phyloP scores from a whole-genome alignment of 768 basidiomycete species.

The Leccinum broughii region DNA sequence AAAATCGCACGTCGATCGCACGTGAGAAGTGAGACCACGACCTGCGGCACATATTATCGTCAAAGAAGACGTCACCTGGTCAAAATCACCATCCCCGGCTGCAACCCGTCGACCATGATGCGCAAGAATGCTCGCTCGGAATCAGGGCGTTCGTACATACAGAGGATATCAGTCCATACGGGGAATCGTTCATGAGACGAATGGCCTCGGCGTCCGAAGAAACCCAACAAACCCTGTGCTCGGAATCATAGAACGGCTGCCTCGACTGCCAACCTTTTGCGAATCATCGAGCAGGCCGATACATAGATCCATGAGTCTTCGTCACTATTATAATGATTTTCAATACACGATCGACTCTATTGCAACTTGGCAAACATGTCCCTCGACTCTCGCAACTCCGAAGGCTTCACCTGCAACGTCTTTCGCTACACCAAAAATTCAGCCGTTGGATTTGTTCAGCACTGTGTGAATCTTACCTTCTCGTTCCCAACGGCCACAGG shows the following conservation, averaged over 20 bases:
- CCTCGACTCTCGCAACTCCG: no score
- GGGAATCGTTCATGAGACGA: slow-evolving; percentile 94
- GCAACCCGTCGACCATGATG: slow-evolving; percentile 58
- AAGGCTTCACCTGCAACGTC: slow-evolving; percentile 68
- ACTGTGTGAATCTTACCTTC: no score
- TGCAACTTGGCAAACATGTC: slow-evolving; percentile 70
- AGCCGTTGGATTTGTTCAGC: no score
- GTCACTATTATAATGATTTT: no score
- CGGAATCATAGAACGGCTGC: not conserved
- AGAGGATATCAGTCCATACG: slow-evolving; percentile 93
- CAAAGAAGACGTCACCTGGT: no score
- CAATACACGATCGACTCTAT: slow-evolving; percentile 22
- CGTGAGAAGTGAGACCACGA: not conserved
- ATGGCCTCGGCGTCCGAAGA: slow-evolving; percentile 86
- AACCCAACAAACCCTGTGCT: slow-evolving; percentile 46
- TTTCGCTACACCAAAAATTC: slow-evolving; percentile 11
- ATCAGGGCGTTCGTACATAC: slow-evolving; percentile 55
- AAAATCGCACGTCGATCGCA: slow-evolving; percentile 22
- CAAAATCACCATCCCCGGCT: slow-evolving; percentile 90
- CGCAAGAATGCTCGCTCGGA: slow-evolving; percentile 68
- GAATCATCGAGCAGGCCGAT: no score
- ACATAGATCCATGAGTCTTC: no score
- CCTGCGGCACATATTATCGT: no score
- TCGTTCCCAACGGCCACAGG: no score
- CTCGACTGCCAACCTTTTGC: slow-evolving; percentile 55